These are phyloP conservation scores for Lipomyces mesembrius DNA, from an alignment of 805 yeast species.

Conservation along the genomic window DNA sequence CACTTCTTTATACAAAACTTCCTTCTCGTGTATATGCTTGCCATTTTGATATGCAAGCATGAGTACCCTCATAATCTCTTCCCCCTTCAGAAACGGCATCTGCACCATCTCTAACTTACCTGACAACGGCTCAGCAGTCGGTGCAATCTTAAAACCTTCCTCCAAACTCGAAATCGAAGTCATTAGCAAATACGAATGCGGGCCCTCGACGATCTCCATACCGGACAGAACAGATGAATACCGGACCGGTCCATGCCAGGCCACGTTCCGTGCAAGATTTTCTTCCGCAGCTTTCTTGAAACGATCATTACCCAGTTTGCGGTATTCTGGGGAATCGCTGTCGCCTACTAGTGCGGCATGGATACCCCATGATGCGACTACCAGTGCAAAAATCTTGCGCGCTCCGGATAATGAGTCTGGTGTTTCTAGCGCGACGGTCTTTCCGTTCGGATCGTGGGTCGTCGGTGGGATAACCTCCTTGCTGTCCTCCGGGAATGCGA, in stretches of 20 bases:
- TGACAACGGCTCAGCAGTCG: conserved; percentile 55
- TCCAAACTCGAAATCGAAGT: conserved; percentile 64
- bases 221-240: conserved; percentile 24
- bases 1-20: conserved; percentile 55
- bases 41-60: conserved; percentile 61
- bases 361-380: conserved; percentile 82
- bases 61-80: conserved; percentile 60
- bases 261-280: conserved; percentile 57
- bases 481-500: conserved; percentile 36
- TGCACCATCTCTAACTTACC: conserved; percentile 53
- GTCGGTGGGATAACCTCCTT: conserved; percentile 53
- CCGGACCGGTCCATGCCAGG: conserved; percentile 53
- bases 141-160: conserved; percentile 65
- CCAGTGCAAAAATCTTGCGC: conserved; percentile 42
- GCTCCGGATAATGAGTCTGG: conserved; percentile 2
- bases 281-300: conserved; percentile 70
- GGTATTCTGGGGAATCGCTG: conserved; percentile 69
- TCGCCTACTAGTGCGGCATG: conserved; percentile 86
- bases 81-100: conserved; percentile 48
- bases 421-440: conserved; percentile 39
- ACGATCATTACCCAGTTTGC: conserved; percentile 66
- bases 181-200: conserved; percentile 63
- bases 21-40: conserved; percentile 54
- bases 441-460: conserved; percentile 46
- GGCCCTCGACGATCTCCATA: conserved; percentile 42